These are phyloP conservation scores for Apiospora malaysiana DNA, from an alignment of 2,329 filamentous ascomycete genomes.

Conservation along the genomic window DNA sequence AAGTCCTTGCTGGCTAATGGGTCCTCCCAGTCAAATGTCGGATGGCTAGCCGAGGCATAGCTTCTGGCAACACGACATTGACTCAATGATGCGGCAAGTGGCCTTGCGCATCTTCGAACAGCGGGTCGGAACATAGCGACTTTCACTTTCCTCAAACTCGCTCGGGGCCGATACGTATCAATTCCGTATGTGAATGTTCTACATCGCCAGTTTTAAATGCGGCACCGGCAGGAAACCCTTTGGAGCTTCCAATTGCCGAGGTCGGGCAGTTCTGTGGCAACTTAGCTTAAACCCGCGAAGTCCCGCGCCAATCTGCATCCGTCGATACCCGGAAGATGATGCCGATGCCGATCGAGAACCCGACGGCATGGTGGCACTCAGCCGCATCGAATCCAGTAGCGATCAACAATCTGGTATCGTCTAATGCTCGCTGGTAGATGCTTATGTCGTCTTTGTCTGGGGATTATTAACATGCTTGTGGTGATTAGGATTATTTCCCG, in stretches of 20 bases:
- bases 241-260: constrained; percentile 1
- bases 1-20: constrained; percentile 77
- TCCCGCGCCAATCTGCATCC: constrained; percentile 4
- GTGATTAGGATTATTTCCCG: not conserved
- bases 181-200: not conserved
- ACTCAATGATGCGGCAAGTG: constrained; percentile 2
- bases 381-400: not conserved
- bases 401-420: not conserved
- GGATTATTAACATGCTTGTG: not conserved
- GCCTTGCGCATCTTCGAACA: constrained; percentile 10
- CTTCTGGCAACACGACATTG: constrained; percentile 24
- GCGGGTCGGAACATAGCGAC: constrained; percentile 22
- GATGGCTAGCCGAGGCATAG: constrained; percentile 38
- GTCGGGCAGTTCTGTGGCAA: constrained; percentile 5
- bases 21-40: constrained; percentile 87
- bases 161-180: not conserved
- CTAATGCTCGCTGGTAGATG: not conserved
- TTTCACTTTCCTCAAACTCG: not conserved
- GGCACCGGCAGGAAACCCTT: not conserved
- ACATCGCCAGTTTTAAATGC: not conserved
- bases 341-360: not conserved
- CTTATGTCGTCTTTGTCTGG: not conserved
- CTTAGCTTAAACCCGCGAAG: constrained; percentile 4
- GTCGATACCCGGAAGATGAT: not conserved
- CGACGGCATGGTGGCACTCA: not conserved